phyloP scores from a whole-genome alignment of 768 basidiomycete species.

The Piloderma croceum region DNA sequence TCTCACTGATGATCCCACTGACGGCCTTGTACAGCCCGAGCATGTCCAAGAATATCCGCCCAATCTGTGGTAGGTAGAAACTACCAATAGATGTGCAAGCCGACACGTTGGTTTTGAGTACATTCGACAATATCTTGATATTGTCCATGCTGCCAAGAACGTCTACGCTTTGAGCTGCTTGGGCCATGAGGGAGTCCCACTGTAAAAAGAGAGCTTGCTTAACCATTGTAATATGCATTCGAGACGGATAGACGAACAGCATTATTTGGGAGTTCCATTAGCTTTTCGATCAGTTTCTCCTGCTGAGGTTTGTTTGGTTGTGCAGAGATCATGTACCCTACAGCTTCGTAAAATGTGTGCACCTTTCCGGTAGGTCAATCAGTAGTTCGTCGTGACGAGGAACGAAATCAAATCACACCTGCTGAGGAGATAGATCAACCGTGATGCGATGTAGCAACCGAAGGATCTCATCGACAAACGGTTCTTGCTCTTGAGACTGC shows the following conservation, averaged over 20 bases:
- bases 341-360: slow-evolving; percentile 98
- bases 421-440: slow-evolving; percentile 87
- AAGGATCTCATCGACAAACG: slow-evolving; percentile 96
- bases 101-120: slow-evolving; percentile 97
- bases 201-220: slow-evolving; percentile 25
- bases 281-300: slow-evolving; percentile 87
- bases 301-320: slow-evolving; percentile 97
- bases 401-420: slow-evolving; percentile 32
- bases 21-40: slow-evolving; percentile 96
- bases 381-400: slow-evolving; percentile 9
- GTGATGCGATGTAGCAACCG: slow-evolving; percentile 90
- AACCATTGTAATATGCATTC: not conserved
- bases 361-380: slow-evolving; percentile 42
- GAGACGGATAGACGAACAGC: slow-evolving; percentile 52
- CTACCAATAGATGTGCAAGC: slow-evolving; percentile 96
- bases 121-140: slow-evolving; percentile 94
- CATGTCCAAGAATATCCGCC: slow-evolving; percentile 96
- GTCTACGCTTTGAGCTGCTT: slow-evolving; percentile 89
- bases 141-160: slow-evolving; percentile 88
- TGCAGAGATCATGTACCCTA: slow-evolving; percentile 98
- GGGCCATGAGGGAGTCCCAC: slow-evolving; percentile 98
- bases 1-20: slow-evolving; percentile 92
- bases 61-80: slow-evolving; percentile 96
- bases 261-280: slow-evolving; percentile 97
- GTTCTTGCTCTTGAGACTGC: slow-evolving; percentile 93